Base-by-base conservation (phyloP, 2,329 filamentous ascomycete species). In the Podosphaera aphanis region DNA sequence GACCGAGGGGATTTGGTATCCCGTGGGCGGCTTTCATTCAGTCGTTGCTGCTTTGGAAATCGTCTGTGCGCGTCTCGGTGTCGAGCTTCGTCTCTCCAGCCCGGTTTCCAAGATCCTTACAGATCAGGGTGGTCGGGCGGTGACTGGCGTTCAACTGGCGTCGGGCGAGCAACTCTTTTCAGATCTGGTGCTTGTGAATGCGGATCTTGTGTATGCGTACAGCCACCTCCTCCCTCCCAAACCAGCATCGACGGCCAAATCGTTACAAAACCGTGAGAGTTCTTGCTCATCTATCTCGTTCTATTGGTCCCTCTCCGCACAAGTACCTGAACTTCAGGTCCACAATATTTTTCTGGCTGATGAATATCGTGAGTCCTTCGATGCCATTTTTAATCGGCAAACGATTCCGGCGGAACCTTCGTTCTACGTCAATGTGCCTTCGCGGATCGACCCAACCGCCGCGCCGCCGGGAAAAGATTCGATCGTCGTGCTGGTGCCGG, bases 271-370 rank as follows among this genome's bases (percentile, higher is more conserved):
- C 48, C 63, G 70, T 4, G 63, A 69, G 11, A 69, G 74, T 1
- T 81, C 76, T 0, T 83, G 79, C 61, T 79, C 74, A 50, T 79
- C 74, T 48, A 79, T 84, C 52, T 81, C 76, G 4, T 84, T 84
- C 61, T 84, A 83, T 65, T 85, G 78, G 79, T 70, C 72, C 2
- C 65, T 83, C 18, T 66, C 72, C 48, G 63, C 66, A 44, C 66
- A 68, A 44, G 62, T 83, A 1, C 70, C 73, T 0, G 69, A 79
- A 58, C 67, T 85, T 2, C 64, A 68, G 16, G 71, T 75, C 0
- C 80, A 85, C 62, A 85, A 84, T 58, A 81, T 84, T 54, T 85
- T 85, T 63, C 69, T 84, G 5, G 78, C 79, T 2, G 74, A 82
- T 52, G 67, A 79, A 51, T 85, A 83, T 58, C 67, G 67, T 44